Base-by-base conservation (phyloP, 1,139 yeast genomes). In the Lodderomyces elongisporus region DNA sequence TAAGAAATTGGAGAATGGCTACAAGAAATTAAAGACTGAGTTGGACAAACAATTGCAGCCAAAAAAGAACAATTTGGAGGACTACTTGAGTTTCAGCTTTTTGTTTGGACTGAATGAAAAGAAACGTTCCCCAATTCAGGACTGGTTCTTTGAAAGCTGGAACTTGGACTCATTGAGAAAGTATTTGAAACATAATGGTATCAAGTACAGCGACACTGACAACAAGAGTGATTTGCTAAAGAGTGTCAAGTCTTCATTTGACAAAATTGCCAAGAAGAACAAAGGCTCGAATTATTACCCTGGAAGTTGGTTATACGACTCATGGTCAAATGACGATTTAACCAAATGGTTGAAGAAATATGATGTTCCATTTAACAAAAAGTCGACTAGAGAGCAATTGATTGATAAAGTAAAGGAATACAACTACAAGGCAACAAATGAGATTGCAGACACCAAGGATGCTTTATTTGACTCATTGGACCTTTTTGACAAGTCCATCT, bases 61-160 rank as follows among this genome's bases (percentile, higher is more conserved):
- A 4, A 29, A 25, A n/a, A 27, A 27, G 14, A 14, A 16, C 22
- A 49, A 44, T 28, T 51, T 44, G 38, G 49, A 44, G 24, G 43
- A 40, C 30, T 50, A 43, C 30, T 40, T 50, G 22, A 41, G 34
- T 21, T 33, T 36, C 31, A 32, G 38, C 30, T 38, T 39, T 16
- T 41, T 40, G 21, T 42, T 42, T 28, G 32, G 37, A 7, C 27
- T 27, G 13, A 41, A 27, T 28, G 32, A 39, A 3, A 32, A 36
- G 13, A 26, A 31, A 4, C 35, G 28, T 17, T 20, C 30, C 23
- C 16, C 28, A 2, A 28, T 37, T 14, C 37, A 41, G 32, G 45
- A 43, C 22, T 60, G 80, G 80, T 43, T 70, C 17, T 76, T 76
- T 43, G 65, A 62, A 28, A 61, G 76, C 14, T 76, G 81, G 82